Base-by-base conservation (phyloP, 108 stramenopile genomes). In the Fragilaria crotonensis region DNA sequence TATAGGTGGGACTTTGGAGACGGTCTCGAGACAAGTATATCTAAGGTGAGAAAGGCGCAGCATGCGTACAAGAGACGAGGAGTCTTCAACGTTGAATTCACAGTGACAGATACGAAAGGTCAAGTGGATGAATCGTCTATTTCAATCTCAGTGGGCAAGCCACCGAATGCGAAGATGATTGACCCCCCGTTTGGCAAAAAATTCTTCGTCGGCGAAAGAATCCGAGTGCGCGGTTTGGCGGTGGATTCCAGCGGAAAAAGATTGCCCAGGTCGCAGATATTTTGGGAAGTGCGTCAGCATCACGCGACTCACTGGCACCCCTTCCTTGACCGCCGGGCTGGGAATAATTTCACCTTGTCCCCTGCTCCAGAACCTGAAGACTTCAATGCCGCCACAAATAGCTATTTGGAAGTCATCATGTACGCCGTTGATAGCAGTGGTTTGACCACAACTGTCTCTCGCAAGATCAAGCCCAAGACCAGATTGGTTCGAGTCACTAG, bases 271-370 rank as follows among this genome's bases (percentile, higher is more conserved):
- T 55, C 53, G 20, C 19, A 36, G 11, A 46, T 67, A 21, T 27
- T 58, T 17, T 72, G 71, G 71, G 66, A 72, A 58, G 71, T 72
- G 1, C 60, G 55, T 7, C 50, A 63, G 19, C 51, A 59, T 30
- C 71, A 67, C 44, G 51, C 22, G 26, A 50, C 45, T 4, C 66
- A 72, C 29, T 63, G 23, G 27, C 71, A 67, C 41, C 65, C 71
- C 20, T 72, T 67, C 22, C 61, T 67, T 5, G 71, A 69, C 33
- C 45, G 33, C 14, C 56, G 62, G 4, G 1, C 30, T 4, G 70
- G 64, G 2, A 71, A 66, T 27, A 19, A 48, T 45, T 29, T 71
- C 14, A 41, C 26, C n/a, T 44, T 71, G 0, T 45, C 30, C 17
- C 21, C 51, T 26, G 70, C 64, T 0, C 70, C 70, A 9, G 54